Evolutionary conservation across 2,329 filamentous ascomycete species (phyloP).

Genomic region (Paecilomyces sp.): DNA sequence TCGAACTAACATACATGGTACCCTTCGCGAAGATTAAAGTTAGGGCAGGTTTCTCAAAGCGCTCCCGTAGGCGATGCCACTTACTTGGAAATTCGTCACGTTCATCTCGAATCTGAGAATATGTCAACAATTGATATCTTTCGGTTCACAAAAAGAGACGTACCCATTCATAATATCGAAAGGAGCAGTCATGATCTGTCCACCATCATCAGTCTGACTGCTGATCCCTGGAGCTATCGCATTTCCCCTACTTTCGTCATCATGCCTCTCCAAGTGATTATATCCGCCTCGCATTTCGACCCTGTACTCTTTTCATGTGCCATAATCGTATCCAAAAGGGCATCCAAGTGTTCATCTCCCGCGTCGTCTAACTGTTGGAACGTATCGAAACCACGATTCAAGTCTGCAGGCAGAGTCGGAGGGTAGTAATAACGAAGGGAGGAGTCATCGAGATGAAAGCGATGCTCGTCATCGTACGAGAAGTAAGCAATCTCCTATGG

Average conservation of each 20-base stretch:
- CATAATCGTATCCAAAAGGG: conserved; percentile 68
- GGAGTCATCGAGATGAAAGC: conserved; percentile 67
- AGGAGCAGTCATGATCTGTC: conserved; percentile 73
- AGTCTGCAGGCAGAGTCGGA: conserved; percentile 60
- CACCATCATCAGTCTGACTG: conserved; percentile 2
- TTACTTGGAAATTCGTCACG: conserved; percentile 79
- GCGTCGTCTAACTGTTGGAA: conserved; percentile 80
- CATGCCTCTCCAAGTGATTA: conserved; percentile 96
- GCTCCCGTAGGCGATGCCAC: conserved; percentile 8
- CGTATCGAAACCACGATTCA: conserved; percentile 72
- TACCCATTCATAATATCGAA: conserved; percentile 77
- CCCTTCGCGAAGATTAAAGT: conserved; percentile 32
- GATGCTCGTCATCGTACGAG: conserved; percentile 81
- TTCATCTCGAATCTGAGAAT: conserved; percentile 85
- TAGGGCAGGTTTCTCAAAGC: conserved; percentile 7
- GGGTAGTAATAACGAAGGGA: conserved; percentile 87
- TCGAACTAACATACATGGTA: conserved; percentile 42
- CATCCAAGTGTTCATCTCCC: conserved; percentile 80
- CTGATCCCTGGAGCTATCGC: background rate
- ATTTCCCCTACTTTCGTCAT: conserved; percentile 73
- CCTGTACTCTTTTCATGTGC: conserved; percentile 63
- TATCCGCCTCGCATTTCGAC: conserved; percentile 63
- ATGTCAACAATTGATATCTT: conserved; percentile 6
- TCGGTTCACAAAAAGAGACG: conserved; percentile 15
- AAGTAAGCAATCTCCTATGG: conserved; percentile 83